These are phyloP conservation scores for Pseudozyma sp. DNA, from an alignment of 1,284 basidiomycete species.

Conservation along the genomic window DNA sequence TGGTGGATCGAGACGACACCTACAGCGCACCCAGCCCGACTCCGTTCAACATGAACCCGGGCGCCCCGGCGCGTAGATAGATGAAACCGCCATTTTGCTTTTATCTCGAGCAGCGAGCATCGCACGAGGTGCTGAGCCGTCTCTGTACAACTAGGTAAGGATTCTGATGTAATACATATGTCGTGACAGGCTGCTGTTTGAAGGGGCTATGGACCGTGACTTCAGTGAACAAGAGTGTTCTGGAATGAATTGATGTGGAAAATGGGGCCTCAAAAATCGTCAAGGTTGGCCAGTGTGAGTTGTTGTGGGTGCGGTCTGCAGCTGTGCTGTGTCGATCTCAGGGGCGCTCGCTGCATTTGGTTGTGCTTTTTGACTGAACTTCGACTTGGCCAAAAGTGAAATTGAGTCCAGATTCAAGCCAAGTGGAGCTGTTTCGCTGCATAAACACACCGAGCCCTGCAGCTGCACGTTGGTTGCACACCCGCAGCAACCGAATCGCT, in stretches of 20 bases:
- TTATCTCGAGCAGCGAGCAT: neutral
- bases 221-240: too few relatives aligned
- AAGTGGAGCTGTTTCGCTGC: slow-evolving; percentile 4
- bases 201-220: too few relatives aligned
- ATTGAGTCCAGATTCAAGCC: neutral
- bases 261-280: neutral
- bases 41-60: slow-evolving; percentile 48
- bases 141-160: slow-evolving; percentile 1
- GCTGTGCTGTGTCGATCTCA: slow-evolving; percentile 3
- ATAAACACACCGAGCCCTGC: slow-evolving; percentile 1
- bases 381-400: neutral
- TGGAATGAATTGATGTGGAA: neutral
- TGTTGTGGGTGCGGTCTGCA: neutral
- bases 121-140: neutral
- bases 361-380: too few relatives aligned
- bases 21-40: slow-evolving; percentile 62
- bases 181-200: too few relatives aligned
- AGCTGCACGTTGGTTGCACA: too few relatives aligned
- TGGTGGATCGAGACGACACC: slow-evolving; percentile 58
- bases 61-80: slow-evolving; percentile 12
- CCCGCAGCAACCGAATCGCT: too few relatives aligned
- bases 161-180: neutral
- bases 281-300: neutral
- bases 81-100: slow-evolving; percentile 4
- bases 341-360: neutral